Conservation (phyloP, 2,329 filamentous ascomycete species). For the Penicillium sp. region DNA sequence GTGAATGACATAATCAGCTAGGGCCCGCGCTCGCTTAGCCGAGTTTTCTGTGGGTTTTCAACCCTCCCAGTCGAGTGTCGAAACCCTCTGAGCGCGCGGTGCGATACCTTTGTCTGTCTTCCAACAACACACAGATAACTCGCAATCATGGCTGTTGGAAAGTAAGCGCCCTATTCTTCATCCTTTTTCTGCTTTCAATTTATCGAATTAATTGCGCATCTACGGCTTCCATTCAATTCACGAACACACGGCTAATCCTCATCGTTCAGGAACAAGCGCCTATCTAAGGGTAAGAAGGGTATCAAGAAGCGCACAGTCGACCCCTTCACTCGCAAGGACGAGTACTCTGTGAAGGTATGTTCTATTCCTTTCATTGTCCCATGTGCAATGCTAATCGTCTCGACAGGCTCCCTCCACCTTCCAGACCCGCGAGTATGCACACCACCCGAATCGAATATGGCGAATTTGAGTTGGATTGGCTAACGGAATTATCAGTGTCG, state of each 20-base stretch:
- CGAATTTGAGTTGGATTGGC: constrained; percentile 5
- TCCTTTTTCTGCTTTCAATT: constrained; percentile 5
- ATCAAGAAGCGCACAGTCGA: constrained; percentile 99
- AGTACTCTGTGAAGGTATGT: constrained; percentile 91
- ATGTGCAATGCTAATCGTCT: constrained; percentile 16
- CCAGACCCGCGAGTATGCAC: constrained; percentile 87
- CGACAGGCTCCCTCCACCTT: constrained; percentile 86
- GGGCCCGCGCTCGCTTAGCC: constrained; percentile 43
- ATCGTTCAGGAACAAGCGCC: constrained; percentile 86
- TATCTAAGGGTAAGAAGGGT: constrained; percentile 99
- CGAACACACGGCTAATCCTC: constrained; percentile 16
- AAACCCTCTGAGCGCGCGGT: constrained; percentile 39
- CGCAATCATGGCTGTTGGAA: constrained; percentile 80
- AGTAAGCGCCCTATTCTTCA: constrained; percentile 46
- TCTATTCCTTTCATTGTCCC: not conserved
- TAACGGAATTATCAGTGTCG: constrained; percentile 65
- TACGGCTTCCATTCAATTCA: constrained; percentile 1
- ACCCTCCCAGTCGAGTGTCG: constrained; percentile 34
- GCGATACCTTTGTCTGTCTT: constrained; percentile 44
- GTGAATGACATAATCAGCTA: constrained; percentile 32
- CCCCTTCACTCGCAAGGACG: constrained; percentile 98
- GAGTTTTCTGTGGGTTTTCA: constrained; percentile 47
- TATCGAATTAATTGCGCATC: constrained; percentile 6
- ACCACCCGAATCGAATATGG: constrained; percentile 1
- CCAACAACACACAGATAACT: constrained; percentile 45